These are phyloP conservation scores for Tubosaeta sp. DNA, from an alignment of 768 basidiomycete species.

Conservation along the genomic window DNA sequence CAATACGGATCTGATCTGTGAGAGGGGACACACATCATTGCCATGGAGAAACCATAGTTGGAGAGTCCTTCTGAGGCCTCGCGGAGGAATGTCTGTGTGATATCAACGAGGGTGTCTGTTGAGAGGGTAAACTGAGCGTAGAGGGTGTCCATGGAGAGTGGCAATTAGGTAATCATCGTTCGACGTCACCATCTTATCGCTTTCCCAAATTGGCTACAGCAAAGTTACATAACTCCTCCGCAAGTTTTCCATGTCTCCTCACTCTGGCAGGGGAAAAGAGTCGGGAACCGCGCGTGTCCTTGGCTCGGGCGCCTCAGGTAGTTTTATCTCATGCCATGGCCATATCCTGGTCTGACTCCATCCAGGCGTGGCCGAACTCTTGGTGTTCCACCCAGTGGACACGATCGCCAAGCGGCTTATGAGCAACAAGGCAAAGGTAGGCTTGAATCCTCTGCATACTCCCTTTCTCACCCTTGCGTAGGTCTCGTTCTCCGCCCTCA, in stretches of 20 bases:
- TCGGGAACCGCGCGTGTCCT: constrained; percentile 87
- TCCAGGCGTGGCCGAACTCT: constrained; percentile 87
- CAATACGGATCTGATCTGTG: background rate
- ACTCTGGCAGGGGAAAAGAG: constrained; percentile 57
- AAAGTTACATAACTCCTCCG: constrained; percentile 23
- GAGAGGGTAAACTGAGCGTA: constrained; percentile 69
- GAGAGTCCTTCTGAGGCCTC: constrained; percentile 76
- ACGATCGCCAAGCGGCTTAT: constrained; percentile 98
- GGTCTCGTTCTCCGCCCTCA: constrained; percentile 62
- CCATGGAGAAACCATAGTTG: constrained; percentile 75
- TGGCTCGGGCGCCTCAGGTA: constrained; percentile 91
- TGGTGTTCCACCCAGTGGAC: constrained; percentile 95
- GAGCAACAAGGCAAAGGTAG: constrained; percentile 90
- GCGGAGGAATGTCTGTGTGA: constrained; percentile 74
- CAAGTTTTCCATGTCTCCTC: constrained; percentile 42
- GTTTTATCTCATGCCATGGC: too few species aligned
- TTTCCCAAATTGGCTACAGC: constrained; percentile 7
- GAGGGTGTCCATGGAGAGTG: constrained; percentile 53
- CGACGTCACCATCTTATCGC: background rate
- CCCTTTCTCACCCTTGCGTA: constrained; percentile 21
- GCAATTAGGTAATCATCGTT: constrained; percentile 5
- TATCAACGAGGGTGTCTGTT: constrained; percentile 55
- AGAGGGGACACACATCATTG: constrained; percentile 70
- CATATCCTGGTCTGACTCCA: background rate
- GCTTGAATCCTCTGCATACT: background rate